Percentiles rank a stretch among this genome's conserved stretches.
Conservation (phyloP, 164 flowering plant genomes). For the Kalanchoe fedtschenkoi region DNA sequence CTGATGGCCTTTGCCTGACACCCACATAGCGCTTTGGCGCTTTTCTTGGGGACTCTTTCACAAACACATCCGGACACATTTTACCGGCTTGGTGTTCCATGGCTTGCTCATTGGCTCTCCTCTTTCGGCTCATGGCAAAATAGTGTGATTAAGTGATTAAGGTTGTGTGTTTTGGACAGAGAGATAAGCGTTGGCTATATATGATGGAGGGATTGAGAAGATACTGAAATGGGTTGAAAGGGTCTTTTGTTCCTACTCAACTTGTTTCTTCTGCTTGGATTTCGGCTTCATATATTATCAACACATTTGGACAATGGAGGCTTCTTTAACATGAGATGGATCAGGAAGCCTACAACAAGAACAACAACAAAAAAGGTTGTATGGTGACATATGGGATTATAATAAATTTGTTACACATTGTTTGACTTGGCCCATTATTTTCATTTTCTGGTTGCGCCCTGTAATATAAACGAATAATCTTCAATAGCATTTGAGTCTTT, state of each 20-base stretch:
- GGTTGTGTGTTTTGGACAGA: background rate
- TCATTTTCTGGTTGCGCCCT: too few species aligned
- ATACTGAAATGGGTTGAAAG: constrained; percentile 1
- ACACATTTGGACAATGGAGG: background rate
- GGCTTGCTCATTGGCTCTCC: constrained; percentile 19
- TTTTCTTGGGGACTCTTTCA: constrained; percentile 29
- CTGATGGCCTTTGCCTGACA: constrained; percentile 50
- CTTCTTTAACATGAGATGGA: background rate
- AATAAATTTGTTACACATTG: background rate
- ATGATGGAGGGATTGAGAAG: background rate
- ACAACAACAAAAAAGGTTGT: background rate
- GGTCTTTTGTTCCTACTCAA: background rate
- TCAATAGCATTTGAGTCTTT: too few species aligned
- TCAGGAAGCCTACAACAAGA: too few species aligned
- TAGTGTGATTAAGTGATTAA: background rate
- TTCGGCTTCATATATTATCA: constrained; percentile 2
- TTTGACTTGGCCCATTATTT: background rate
- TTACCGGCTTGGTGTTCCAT: constrained; percentile 14
- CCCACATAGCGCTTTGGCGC: constrained; percentile 43
- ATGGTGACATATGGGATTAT: background rate
- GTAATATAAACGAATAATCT: too few species aligned
- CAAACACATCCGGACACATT: constrained; percentile 36
- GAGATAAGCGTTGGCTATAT: background rate
- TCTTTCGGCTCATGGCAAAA: constrained; percentile 30
- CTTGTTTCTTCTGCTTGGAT: background rate